Conservation (phyloP, 2,329 filamentous ascomycete species). For the Xylaria polymorpha region DNA sequence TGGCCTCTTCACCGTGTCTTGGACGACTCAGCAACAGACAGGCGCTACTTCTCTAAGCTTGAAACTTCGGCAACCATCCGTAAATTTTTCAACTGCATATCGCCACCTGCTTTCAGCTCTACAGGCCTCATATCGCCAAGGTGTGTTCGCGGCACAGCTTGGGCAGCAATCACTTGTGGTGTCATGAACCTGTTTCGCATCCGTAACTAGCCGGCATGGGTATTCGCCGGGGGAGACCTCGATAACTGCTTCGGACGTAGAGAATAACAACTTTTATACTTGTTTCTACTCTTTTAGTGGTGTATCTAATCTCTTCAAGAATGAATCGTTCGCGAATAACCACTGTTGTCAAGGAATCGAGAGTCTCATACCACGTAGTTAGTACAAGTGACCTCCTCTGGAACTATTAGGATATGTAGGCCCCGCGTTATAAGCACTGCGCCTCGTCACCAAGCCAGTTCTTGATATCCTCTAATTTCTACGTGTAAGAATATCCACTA, state of each 20-base stretch:
- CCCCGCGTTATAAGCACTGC: background rate
- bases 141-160: background rate
- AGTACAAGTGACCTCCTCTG: background rate
- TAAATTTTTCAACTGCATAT: background rate
- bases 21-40: background rate
- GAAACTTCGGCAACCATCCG: background rate
- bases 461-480: background rate
- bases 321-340: background rate
- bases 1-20: background rate
- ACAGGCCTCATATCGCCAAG: background rate
- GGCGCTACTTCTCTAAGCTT: background rate
- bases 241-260: background rate
- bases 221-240: background rate
- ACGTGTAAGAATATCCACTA: background rate
- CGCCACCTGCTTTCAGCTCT: constrained; percentile 8
- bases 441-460: background rate
- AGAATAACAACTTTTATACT: no score
- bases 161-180: background rate
- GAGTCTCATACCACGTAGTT: background rate
- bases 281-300: background rate
- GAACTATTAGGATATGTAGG: background rate
- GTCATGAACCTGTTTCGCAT: background rate
- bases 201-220: background rate
- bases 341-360: background rate
- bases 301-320: background rate